Evolutionary conservation across 2,329 filamentous ascomycete genomes (phyloP), one percentile per base, ranked within the genome.

Genomic region (Aspergillus cejpii): DNA sequence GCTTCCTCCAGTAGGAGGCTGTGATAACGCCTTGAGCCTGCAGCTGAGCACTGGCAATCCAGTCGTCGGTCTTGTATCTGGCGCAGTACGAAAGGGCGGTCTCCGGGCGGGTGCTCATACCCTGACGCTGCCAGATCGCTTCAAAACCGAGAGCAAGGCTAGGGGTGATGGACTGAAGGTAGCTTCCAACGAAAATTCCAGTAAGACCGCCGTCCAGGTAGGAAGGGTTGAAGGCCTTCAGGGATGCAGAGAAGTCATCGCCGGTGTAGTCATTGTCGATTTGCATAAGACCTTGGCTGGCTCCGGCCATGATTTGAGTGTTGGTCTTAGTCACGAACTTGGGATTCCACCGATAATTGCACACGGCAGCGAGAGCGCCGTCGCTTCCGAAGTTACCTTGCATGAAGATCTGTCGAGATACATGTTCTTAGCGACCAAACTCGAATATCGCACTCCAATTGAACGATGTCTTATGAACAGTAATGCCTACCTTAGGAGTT

Each of bases 211-310:
- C 91, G 65, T 97, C 90, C 42, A 98, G 79, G 56, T 84, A 75
- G 5, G 89, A 96, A n/a, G 92, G 92, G 75, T 97, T 97, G 64
- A 97, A 80, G 62, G 88, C 83, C 76, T 97, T 98, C 58, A 98
- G 64, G 33, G 87, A 91, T 19, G 89, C 88, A 36, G 86, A 91
- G 72, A 98, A 98, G 71, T 98, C 92, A 60, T 80, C 75, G 64
- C 92, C 92, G 17, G 81, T 86, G 73, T 96, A 97, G 73, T 98
- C 92, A 67, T 94, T 88, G 69, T 98, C 92, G 66, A 96, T 78
- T 63, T 94, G 89, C 50, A 92, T 77, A 80, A 97, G 90, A 61
- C 90, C 85, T 72, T 91, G 88, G 52, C 79, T 78, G 39, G 78
- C 80, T 54, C 81, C 84, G 41, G 85, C 81, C 55, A 87, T 82